Base-by-base conservation (phyloP, 2,329 filamentous ascomycete species). In the Phialocephala sp. region DNA sequence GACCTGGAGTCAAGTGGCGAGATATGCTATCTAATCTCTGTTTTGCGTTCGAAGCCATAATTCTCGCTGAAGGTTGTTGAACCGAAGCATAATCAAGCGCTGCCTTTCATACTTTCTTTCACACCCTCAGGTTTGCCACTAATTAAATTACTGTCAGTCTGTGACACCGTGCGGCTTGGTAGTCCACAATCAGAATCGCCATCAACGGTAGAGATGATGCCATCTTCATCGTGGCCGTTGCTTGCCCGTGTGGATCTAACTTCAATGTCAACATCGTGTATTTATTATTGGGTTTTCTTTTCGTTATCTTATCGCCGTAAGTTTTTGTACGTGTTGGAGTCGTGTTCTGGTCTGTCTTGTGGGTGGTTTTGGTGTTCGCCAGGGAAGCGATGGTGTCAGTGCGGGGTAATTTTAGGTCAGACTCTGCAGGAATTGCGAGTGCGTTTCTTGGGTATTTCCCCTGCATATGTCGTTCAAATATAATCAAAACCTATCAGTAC, bases 401-500 rank as follows among this genome's bases (percentile, higher is more conserved):
- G 47, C 47, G 47, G 47, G 47, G 47, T 52, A 32, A 52, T 27
- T 12, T 52, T 20, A 52, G 47, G 47, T 52, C 8, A 24, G 47
- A 52, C 47, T 18, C 3, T 20, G 24, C 47, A 15, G 6, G 22
- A 24, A 52, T 52, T 52, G 47, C 47, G 47, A 52, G 2, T 52
- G 47, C 47, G 24, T 15, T 12, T 52, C 22, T 52, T 52, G 20
- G 22, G 47, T 27, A n/a, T 45, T 45, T 11, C n/a, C 8, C 15
- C 18, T 20, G 15, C 43, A 45, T n/a, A 20, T 45, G 12, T 14
- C n/a, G n/a, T 2, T 11, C 12, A 18, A 45, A 8, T 4, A 18
- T 45, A 45, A 45, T 20, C 43, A 45, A 4, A 45, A 9, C 15
- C 8, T 45, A 2, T 45, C 14, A 20, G n/a, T 45, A 45, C 15